These are phyloP conservation scores for Grigorovia jiainica DNA, from an alignment of 805 yeast genomes.

Conservation along the genomic window DNA sequence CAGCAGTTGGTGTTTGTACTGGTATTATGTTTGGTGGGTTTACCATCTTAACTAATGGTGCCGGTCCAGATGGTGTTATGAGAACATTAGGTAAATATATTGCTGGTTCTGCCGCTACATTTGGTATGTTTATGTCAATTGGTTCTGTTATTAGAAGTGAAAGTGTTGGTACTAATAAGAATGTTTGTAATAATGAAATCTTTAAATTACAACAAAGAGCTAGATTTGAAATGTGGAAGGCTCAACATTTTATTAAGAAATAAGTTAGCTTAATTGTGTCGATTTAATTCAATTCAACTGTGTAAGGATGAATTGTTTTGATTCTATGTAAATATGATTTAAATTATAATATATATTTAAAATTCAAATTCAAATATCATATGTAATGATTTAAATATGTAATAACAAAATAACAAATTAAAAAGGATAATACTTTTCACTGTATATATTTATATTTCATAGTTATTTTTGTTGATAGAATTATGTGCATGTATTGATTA, in stretches of 20 bases:
- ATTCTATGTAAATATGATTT: too few relatives aligned
- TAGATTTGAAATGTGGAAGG: constrained; percentile 25
- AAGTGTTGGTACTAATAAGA: constrained; percentile 18
- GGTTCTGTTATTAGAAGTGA: constrained; percentile 89
- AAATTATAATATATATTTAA: too few relatives aligned
- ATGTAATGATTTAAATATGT: too few relatives aligned
- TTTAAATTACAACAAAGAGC: constrained; percentile 23
- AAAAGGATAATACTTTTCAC: too few relatives aligned
- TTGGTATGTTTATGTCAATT: constrained; percentile 92
- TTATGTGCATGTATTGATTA: too few relatives aligned
- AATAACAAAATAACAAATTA: too few relatives aligned
- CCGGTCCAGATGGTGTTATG: constrained; percentile 97
- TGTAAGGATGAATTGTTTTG: too few relatives aligned
- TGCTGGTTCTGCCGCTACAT: constrained; percentile 92
- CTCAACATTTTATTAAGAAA: background rate
- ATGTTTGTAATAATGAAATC: constrained; percentile 1
- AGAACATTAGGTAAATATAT: constrained; percentile 95
- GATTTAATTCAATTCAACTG: too few relatives aligned
- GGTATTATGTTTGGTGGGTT: constrained; percentile 93
- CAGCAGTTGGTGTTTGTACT: constrained; percentile 73
- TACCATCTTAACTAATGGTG: constrained; percentile 83
- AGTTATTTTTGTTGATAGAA: too few relatives aligned
- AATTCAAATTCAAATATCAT: too few relatives aligned
- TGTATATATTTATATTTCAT: too few relatives aligned
- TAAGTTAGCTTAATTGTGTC: too few relatives aligned